phyloP scores from a whole-genome alignment of 345 rosid species.

The Camelina laxa region DNA sequence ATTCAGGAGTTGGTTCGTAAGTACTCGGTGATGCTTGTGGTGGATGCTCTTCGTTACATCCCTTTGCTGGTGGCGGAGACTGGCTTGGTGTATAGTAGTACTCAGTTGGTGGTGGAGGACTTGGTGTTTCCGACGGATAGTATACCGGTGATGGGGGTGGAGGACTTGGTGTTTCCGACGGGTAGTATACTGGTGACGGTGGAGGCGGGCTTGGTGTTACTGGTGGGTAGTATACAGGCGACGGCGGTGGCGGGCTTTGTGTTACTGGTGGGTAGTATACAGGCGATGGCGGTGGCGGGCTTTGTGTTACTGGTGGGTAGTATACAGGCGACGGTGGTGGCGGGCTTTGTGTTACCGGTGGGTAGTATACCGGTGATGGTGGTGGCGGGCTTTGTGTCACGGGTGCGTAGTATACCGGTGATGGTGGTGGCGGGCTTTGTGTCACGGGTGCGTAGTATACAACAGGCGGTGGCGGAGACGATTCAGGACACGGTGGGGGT shows the following conservation, averaged over 20 bases:
- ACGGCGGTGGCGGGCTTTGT: constrained; percentile 39
- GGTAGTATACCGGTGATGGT: constrained; percentile 8
- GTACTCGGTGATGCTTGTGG: constrained; percentile 44
- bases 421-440: constrained; percentile 49
- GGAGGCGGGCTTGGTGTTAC: constrained; percentile 25
- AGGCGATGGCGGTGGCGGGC: constrained; percentile 50
- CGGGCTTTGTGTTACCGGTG: constrained; percentile 15
- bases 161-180: constrained; percentile 11
- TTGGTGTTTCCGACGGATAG: constrained; percentile 37
- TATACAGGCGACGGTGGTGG: constrained; percentile 41
- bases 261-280: constrained; percentile 34
- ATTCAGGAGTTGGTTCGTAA: constrained; percentile 45
- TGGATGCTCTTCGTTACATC: constrained; percentile 35
- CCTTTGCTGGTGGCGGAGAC: constrained; percentile 46
- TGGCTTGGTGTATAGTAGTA: constrained; percentile 41
- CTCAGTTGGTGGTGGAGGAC: constrained; percentile 40
- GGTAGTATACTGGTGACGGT: constrained; percentile 31
- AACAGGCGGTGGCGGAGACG: constrained; percentile 55
- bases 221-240: constrained; percentile 14
- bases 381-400: constrained; percentile 42
- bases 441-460: constrained; percentile 38
- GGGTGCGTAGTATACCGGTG: constrained; percentile 38
- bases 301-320: constrained; percentile 29
- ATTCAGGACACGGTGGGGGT: constrained; percentile 45
- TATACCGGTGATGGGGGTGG: constrained; percentile 47